These are phyloP conservation scores for Tolypocladium sp. DNA, from an alignment of 2,329 filamentous ascomycete species.

Conservation along the genomic window DNA sequence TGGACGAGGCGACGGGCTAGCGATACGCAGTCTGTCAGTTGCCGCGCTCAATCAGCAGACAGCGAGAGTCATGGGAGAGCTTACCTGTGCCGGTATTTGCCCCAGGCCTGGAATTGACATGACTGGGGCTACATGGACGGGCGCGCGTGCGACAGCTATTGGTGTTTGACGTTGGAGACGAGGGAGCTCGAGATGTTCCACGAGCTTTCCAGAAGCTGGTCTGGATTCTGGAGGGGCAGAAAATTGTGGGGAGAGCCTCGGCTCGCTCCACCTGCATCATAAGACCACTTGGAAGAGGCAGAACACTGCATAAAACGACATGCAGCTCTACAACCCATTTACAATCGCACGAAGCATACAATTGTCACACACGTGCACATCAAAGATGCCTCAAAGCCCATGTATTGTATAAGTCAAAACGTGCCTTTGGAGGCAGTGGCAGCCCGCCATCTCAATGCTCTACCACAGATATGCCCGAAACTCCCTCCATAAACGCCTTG, in stretches of 20 bases:
- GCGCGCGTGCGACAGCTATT: neutral
- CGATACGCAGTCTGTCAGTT: constrained; percentile 3
- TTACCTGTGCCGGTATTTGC: constrained; percentile 55
- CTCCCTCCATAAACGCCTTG: neutral
- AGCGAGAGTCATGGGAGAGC: too few relatives aligned
- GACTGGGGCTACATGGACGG: constrained; percentile 21
- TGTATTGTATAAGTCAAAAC: neutral
- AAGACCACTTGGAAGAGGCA: neutral
- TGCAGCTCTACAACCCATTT: neutral
- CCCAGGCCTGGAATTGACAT: constrained; percentile 72
- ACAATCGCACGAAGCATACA: neutral
- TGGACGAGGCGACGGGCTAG: constrained; percentile 27
- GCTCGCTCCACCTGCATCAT: neutral
- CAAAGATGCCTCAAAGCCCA: neutral
- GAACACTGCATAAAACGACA: neutral
- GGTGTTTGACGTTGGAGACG: neutral
- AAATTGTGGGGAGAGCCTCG: neutral
- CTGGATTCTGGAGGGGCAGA: neutral
- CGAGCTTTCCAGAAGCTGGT: neutral
- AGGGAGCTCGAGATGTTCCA: neutral
- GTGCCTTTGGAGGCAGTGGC: neutral
- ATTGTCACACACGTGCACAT: neutral
- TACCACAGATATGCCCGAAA: neutral
- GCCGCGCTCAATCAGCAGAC: too few relatives aligned
- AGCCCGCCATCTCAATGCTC: neutral